A percentile compares a stretch with the other conserved stretches of the same genome.
phyloP scores from a whole-genome alignment of 176 grass and related monocot species.

The Ananas comosus region DNA sequence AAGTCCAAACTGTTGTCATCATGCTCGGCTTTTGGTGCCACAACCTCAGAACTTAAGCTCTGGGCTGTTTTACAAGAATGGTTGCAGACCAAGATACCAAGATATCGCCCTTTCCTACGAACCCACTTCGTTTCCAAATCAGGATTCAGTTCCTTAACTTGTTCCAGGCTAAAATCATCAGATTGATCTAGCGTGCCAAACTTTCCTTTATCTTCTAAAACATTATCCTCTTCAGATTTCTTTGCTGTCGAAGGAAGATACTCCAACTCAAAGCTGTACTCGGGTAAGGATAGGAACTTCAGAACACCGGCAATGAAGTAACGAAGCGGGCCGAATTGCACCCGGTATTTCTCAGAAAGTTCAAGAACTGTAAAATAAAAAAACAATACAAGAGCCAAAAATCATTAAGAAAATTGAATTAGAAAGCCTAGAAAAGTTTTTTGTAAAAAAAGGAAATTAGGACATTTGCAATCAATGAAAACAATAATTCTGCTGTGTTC shows the following conservation, averaged over 20 bases:
- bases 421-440: not conserved
- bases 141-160: conserved; percentile 6
- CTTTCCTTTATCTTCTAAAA: conserved; percentile 15
- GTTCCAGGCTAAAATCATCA: conserved; percentile 14
- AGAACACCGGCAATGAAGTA: conserved; percentile 74
- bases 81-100: conserved; percentile 84
- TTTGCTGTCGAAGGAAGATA: conserved; percentile 50
- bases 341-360: conserved; percentile 75
- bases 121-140: conserved; percentile 41
- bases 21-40: conserved; percentile 66
- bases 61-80: conserved; percentile 79
- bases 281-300: conserved; percentile 73
- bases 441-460: no score
- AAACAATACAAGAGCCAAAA: conserved; percentile 7
- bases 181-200: conserved; percentile 6
- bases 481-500: no score
- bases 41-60: conserved; percentile 59
- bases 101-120: conserved; percentile 62
- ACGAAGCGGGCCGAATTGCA: conserved; percentile 61
- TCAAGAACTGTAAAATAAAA: conserved; percentile 46
- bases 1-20: conserved; percentile 66
- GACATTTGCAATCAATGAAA: no score
- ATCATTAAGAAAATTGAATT: not conserved
- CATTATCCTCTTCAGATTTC: conserved; percentile 14
- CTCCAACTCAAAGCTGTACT: conserved; percentile 84